Evolutionary conservation across 352 stramenopile genomes (phyloP), one percentile per base, ranked within the genome.

Genomic region (Globisporangium spinosum): DNA sequence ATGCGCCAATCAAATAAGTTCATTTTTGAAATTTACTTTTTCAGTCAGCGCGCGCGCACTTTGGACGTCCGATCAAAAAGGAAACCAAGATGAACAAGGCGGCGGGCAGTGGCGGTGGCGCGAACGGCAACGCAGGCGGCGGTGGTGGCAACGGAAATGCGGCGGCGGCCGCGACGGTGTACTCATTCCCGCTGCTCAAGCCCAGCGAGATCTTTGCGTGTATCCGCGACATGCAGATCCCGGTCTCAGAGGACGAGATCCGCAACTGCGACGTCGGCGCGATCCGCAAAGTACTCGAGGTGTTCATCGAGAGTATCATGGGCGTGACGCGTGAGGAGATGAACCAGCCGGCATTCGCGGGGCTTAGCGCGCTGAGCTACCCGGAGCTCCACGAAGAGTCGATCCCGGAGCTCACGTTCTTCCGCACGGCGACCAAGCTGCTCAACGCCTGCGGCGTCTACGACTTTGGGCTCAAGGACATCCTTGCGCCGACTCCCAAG

Each of bases 111-210:
- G n/a, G 25, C 20, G 32, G 47, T 34, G 22, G 20, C 29, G 34
- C 25, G 15, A 54, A 5, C 34, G 63, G 35, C 1, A 17, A 25
- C 17, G 17, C 40, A 10, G 60, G 63, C 62, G 23, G 53, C 9
- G 60, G 63, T 53, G 23, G 53, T 4, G 20, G 23, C 6, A 40
- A 17, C 6, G 64, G 17, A 38, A 20, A 25, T 25, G 10, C 27
- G 9, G 10, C 25, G 4, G 6, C 38, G 12, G 45, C 15, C 13
- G 54, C 15, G 49, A 65, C 74, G 7, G 61, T 71, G 69, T 96
- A 91, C 69, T 90, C 89, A 64, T 99, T 98, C 77, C 97, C 97
- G 22, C 70, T 98, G 60, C 87, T 99, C 29, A 98, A 98, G 79
- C 89, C 89, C 55, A 77, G 79, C 25, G 92, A 98, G 49, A 98